Percentiles rank a stretch among this genome's conserved stretches.
phyloP scores from a whole-genome alignment of 331 rosid species.

The Saraca asoca region DNA sequence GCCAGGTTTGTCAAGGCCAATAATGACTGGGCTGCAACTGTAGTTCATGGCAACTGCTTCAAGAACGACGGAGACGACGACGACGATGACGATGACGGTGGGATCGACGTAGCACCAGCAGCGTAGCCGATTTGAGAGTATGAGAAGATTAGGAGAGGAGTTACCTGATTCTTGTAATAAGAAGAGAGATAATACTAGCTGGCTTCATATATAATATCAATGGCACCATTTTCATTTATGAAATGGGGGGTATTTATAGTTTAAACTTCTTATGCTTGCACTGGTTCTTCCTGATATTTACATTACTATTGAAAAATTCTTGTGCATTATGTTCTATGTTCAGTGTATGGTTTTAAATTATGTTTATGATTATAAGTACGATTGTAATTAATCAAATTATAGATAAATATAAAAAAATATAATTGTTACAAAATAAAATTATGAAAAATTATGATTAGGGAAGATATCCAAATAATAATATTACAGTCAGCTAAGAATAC shows the following conservation, averaged over 20 bases:
- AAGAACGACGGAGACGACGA: constrained; percentile 24
- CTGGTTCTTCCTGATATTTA: background rate
- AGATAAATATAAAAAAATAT: no score
- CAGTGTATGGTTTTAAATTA: no score
- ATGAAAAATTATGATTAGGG: no score
- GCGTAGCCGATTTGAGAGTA: background rate
- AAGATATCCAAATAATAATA: no score
- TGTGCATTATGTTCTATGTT: no score
- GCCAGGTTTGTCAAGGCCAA: constrained; percentile 9
- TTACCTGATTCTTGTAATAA: no score
- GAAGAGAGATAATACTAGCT: background rate
- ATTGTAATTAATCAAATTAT: no score
- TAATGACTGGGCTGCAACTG: constrained; percentile 10
- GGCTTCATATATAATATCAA: background rate
- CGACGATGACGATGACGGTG: background rate
- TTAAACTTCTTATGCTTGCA: background rate
- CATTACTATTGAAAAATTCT: no score
- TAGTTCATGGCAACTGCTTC: background rate
- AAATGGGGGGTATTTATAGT: background rate
- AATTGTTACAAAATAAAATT: no score
- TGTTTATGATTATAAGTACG: no score
- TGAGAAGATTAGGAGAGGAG: background rate
- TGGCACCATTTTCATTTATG: background rate
- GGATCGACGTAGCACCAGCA: constrained; percentile 14
- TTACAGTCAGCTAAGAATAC: no score